These are phyloP conservation scores for Carex arenaria DNA, from an alignment of 202 grass and related monocot species.

Conservation along the genomic window DNA sequence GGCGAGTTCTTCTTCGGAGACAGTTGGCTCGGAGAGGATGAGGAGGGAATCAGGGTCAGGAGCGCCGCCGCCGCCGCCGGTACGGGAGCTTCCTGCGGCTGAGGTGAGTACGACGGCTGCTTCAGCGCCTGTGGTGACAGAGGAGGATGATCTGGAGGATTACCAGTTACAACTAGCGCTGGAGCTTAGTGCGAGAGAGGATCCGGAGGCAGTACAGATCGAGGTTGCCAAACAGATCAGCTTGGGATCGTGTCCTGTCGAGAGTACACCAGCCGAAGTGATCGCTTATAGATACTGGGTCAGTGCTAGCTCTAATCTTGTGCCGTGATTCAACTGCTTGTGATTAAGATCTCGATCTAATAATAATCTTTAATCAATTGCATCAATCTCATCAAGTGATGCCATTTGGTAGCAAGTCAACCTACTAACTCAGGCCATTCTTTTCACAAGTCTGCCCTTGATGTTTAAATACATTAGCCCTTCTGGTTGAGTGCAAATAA, in stretches of 20 bases:
- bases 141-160: slow-evolving; percentile 86
- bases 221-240: slow-evolving; percentile 97
- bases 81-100: not conserved
- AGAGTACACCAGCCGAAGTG: slow-evolving; percentile 54
- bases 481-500: not conserved
- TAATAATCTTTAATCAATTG: not conserved
- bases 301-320: slow-evolving; percentile 8
- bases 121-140: slow-evolving; percentile 23
- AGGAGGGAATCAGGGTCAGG: slow-evolving; percentile 19
- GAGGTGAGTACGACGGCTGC: slow-evolving; percentile 48
- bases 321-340: not conserved
- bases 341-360: slow-evolving; percentile 12
- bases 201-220: slow-evolving; percentile 95
- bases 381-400: slow-evolving; percentile 12
- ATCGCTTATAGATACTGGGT: slow-evolving; percentile 83
- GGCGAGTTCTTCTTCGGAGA: slow-evolving; percentile 12
- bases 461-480: not conserved
- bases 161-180: slow-evolving; percentile 93
- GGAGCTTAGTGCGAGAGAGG: slow-evolving; percentile 87
- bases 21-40: not conserved
- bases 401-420: not conserved
- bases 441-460: not conserved
- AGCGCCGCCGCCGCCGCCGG: not conserved
- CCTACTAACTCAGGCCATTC: slow-evolving; percentile 2
- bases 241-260: slow-evolving; percentile 52